phyloP scores from a whole-genome alignment of 371 early-diverging fungal genomes.

The Umbelopsis sp. region DNA sequence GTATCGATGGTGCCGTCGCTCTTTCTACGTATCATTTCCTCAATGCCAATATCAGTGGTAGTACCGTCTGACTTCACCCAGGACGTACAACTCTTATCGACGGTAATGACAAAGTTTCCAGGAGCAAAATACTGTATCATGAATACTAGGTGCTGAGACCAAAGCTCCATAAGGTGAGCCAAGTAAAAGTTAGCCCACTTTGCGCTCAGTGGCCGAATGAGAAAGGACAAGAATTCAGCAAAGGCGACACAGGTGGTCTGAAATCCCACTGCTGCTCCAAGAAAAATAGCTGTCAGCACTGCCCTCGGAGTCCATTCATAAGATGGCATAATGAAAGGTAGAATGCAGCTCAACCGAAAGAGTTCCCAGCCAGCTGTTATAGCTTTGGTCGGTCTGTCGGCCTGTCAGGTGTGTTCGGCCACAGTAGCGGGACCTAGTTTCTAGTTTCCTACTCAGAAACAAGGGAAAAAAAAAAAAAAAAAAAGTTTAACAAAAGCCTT shows the following conservation, averaged over 20 bases:
- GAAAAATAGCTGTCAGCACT: slow-evolving; percentile 27
- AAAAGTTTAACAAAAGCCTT: neutral
- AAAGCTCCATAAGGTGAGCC: slow-evolving; percentile 58
- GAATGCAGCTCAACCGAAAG: no score
- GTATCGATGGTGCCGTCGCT: slow-evolving; percentile 23
- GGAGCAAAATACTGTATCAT: slow-evolving; percentile 72
- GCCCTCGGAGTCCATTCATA: slow-evolving; percentile 26
- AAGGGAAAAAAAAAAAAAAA: neutral
- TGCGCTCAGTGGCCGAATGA: slow-evolving; percentile 40
- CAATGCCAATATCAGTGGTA: slow-evolving; percentile 23
- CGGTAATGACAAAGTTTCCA: slow-evolving; percentile 57
- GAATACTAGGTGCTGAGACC: slow-evolving; percentile 63
- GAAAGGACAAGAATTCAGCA: slow-evolving; percentile 36
- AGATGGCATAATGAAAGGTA: neutral
- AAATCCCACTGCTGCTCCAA: slow-evolving; percentile 35
- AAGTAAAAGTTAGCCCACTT: slow-evolving; percentile 52
- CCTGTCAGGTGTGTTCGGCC: neutral
- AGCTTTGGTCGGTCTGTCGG: neutral
- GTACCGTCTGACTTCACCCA: slow-evolving; percentile 21
- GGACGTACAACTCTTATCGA: slow-evolving; percentile 46
- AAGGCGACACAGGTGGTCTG: slow-evolving; percentile 38
- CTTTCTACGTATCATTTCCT: slow-evolving; percentile 29
- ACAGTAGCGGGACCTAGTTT: neutral
- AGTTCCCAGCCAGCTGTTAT: neutral
- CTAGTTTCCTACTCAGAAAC: neutral